Percentiles rank a stretch among this genome's conserved stretches.
Evolutionary conservation across 2,329 filamentous ascomycete genomes (phyloP).

Genomic region (Exophiala sp.): DNA sequence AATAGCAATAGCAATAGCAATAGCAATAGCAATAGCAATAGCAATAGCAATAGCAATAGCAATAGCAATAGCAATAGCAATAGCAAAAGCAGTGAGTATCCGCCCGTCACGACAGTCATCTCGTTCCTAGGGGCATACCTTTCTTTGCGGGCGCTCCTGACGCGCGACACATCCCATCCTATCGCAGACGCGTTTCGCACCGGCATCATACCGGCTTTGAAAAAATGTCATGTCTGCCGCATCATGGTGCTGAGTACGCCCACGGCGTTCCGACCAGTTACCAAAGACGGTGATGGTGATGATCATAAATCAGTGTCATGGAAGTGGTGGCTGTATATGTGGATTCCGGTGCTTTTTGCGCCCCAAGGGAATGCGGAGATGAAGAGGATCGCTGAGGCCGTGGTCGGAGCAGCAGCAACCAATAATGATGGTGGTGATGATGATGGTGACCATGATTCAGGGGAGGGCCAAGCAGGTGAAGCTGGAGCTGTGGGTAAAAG

Average conservation of each 20-base stretch:
- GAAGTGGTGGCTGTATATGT: constrained; percentile 17
- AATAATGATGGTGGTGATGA: no score
- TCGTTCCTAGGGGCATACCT: constrained; percentile 19
- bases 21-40: no score
- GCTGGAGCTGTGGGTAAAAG: no score
- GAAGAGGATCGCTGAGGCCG: constrained; percentile 14
- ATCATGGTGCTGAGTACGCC: constrained; percentile 19
- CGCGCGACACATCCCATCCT: constrained; percentile 13
- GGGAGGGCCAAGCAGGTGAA: no score
- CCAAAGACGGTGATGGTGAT: no score
- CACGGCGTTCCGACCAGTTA: constrained; percentile 6
- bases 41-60: no score
- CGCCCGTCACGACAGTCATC: constrained; percentile 11
- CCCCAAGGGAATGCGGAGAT: constrained; percentile 21
- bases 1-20: no score
- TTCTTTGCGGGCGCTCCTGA: constrained; percentile 8
- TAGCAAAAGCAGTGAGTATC: no score
- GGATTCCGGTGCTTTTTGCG: constrained; percentile 11
- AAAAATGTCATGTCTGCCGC: constrained; percentile 5
- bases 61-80: no score
- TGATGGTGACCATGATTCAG: no score
- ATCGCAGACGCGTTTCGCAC: constrained; percentile 17
- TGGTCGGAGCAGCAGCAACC: no score
- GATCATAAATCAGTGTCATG: constrained; percentile 12
- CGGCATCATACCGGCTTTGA: constrained; percentile 16